Conservation (phyloP, 2,329 filamentous ascomycete species). For the Cryphonectria carpinicola region DNA sequence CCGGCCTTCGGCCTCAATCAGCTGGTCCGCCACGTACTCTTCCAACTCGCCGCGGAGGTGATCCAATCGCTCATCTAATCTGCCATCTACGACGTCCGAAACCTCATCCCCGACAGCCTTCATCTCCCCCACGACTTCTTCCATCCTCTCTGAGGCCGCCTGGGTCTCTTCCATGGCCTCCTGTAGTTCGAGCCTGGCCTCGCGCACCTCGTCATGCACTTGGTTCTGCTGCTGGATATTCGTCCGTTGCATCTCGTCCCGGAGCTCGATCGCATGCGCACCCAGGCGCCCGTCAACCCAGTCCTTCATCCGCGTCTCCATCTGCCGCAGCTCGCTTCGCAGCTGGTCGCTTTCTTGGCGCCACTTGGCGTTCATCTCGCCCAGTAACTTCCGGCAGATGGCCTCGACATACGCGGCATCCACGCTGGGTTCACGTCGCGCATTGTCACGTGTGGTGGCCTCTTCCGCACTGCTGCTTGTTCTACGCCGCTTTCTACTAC, state of each 20-base stretch:
- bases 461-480: constrained; percentile 8
- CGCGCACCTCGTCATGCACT: constrained; percentile 10
- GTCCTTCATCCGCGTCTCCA: constrained; percentile 18
- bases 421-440: background rate
- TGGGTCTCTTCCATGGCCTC: background rate
- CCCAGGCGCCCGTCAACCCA: constrained; percentile 17
- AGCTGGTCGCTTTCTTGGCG: constrained; percentile 9
- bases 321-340: constrained; percentile 12
- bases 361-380: constrained; percentile 20
- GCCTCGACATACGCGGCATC: constrained; percentile 1
- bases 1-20: constrained; percentile 6
- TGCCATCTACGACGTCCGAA: background rate
- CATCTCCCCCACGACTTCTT: constrained; percentile 13
- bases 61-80: constrained; percentile 12
- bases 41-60: constrained; percentile 13
- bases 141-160: constrained; percentile 6
- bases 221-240: constrained; percentile 19
- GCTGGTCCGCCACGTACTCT: constrained; percentile 17
- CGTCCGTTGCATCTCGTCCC: constrained; percentile 4
- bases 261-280: background rate
- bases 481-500: constrained; percentile 18
- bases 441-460: background rate
- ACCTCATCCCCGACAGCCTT: constrained; percentile 5
- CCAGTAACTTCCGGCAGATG: constrained; percentile 15
- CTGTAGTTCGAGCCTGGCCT: constrained; percentile 5